Percentiles rank a stretch among this genome's conserved stretches.
phyloP scores from a whole-genome alignment of 768 basidiomycete species.

The Mycena venus region DNA sequence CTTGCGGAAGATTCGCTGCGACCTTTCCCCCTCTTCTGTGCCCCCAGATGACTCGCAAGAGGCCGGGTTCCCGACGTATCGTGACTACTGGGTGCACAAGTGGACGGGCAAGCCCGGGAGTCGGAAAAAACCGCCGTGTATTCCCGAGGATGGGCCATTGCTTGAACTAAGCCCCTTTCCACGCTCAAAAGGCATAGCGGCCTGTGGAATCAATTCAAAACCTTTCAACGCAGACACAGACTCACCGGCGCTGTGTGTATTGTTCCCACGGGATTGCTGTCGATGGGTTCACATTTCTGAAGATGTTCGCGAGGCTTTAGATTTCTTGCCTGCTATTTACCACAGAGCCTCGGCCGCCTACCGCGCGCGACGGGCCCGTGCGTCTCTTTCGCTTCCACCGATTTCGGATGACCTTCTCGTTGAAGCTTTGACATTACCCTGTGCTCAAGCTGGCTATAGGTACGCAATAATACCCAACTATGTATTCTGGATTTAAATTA shows the following conservation, averaged over 20 bases:
- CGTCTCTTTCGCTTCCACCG: slow-evolving; percentile 71
- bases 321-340: slow-evolving; percentile 74
- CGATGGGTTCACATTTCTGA: slow-evolving; percentile 67
- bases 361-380: slow-evolving; percentile 65
- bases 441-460: slow-evolving; percentile 71
- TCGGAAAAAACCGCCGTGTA: slow-evolving; percentile 48
- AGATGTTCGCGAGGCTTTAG: slow-evolving; percentile 64
- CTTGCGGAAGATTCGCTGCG: slow-evolving; percentile 70
- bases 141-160: slow-evolving; percentile 72
- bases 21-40: slow-evolving; percentile 74
- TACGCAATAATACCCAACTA: background rate
- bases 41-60: slow-evolving; percentile 68
- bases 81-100: slow-evolving; percentile 68
- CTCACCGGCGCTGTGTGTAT: slow-evolving; percentile 33
- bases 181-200: slow-evolving; percentile 53
- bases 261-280: slow-evolving; percentile 63
- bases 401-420: slow-evolving; percentile 70
- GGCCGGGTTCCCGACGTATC: slow-evolving; percentile 61
- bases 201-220: slow-evolving; percentile 48
- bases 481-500: background rate
- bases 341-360: slow-evolving; percentile 76
- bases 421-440: slow-evolving; percentile 84
- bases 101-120: slow-evolving; percentile 62
- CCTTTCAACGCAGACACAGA: background rate
- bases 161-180: slow-evolving; percentile 65